Conservation (phyloP, 2,329 filamentous ascomycete species). For the Thelonectria olida region DNA sequence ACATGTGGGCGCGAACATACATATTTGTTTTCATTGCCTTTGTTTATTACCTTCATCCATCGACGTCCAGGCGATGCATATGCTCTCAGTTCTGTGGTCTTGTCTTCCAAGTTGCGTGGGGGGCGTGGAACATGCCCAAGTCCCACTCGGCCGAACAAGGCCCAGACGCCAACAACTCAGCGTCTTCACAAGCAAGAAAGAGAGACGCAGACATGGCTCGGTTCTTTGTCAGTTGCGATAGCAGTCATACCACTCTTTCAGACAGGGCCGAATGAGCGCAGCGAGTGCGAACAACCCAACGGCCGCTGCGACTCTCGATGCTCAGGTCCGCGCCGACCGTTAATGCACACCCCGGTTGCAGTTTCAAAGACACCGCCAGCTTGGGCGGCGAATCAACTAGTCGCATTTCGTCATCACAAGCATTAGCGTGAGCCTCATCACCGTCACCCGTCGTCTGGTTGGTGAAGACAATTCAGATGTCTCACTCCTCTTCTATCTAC, state of each 20-base stretch:
- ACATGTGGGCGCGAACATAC: too few species aligned
- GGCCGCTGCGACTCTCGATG: too few species aligned
- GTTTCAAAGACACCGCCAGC: constrained; percentile 1
- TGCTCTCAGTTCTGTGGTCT: background rate
- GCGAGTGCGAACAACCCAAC: too few species aligned
- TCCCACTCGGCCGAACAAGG: background rate
- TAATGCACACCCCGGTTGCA: background rate
- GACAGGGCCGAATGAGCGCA: background rate
- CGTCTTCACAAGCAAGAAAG: background rate
- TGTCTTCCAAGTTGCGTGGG: background rate
- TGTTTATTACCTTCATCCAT: background rate
- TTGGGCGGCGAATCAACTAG: constrained; percentile 30
- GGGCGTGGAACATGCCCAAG: background rate
- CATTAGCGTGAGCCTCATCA: constrained; percentile 13
- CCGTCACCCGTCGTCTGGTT: too few species aligned
- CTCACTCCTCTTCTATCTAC: background rate
- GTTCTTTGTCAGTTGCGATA: constrained; percentile 3
- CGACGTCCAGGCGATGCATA: background rate
- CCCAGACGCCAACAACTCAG: background rate
- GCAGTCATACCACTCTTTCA: too few species aligned
- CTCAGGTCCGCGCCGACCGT: too few species aligned
- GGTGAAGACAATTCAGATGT: background rate
- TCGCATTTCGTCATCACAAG: constrained; percentile 31
- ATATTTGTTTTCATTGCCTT: too few species aligned
- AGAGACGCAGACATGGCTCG: background rate